A percentile compares a stretch with the other conserved stretches of the same genome.
phyloP scores from a whole-genome alignment of 2,329 filamentous ascomycete species.

The Sclerotinia nivalis region DNA sequence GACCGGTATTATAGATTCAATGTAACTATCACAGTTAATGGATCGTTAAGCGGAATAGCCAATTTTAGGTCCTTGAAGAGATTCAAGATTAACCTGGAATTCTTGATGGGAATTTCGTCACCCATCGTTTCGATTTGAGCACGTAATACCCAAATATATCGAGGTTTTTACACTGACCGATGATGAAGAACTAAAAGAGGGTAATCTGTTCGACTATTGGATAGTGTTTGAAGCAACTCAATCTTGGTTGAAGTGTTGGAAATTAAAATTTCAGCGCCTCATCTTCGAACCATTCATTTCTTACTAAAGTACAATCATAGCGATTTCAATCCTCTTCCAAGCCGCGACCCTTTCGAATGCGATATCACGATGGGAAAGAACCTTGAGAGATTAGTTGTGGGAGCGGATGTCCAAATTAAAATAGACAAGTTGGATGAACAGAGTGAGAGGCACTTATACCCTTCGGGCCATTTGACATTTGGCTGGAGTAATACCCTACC shows the following conservation, averaged over 20 bases:
- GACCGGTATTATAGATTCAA: not conserved
- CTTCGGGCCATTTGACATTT: no score
- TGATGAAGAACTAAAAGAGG: not conserved
- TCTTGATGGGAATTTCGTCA: not conserved
- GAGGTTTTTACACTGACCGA: not conserved
- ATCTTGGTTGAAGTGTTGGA: not conserved
- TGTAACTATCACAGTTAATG: not conserved
- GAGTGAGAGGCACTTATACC: no score
- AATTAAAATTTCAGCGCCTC: not conserved
- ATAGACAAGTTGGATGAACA: not conserved
- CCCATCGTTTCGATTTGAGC: not conserved
- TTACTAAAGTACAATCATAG: not conserved
- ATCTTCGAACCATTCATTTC: not conserved
- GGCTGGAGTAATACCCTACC: no score
- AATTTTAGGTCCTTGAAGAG: not conserved
- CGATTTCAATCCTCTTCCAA: not conserved
- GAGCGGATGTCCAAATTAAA: not conserved
- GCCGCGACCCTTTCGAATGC: no score
- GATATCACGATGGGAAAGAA: not conserved
- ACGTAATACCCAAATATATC: not conserved
- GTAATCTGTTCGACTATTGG: not conserved
- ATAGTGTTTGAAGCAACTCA: not conserved
- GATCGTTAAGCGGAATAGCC: not conserved
- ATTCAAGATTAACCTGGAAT: not conserved
- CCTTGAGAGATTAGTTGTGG: not conserved